Conservation (phyloP, 371 early-diverging fungal species). For the Mortierella polycephala region DNA sequence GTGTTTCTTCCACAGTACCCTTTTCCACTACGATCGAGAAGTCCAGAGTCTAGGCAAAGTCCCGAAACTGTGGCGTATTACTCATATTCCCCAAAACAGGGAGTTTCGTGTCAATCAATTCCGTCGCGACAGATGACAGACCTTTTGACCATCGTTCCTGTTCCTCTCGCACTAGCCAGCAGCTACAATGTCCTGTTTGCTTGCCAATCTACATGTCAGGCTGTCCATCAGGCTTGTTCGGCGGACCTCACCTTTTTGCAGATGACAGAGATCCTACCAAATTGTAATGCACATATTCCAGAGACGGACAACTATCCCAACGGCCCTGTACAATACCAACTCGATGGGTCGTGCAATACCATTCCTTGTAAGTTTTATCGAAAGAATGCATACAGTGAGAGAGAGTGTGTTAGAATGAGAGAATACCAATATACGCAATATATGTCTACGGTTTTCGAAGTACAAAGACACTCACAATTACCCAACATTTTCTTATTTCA, state of each 20-base stretch:
- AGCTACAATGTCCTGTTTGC: constrained; percentile 56
- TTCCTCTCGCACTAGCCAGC: constrained; percentile 15
- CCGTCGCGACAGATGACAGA: too few relatives aligned
- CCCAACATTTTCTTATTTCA: background rate
- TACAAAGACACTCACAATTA: too few relatives aligned
- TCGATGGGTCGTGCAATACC: constrained; percentile 58
- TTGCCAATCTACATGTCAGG: constrained; percentile 62
- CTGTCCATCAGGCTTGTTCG: constrained; percentile 53
- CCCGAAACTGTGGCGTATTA: too few relatives aligned
- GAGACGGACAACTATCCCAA: constrained; percentile 45
- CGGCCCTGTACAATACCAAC: constrained; percentile 42
- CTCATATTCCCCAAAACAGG: too few relatives aligned
- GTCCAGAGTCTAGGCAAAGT: too few relatives aligned
- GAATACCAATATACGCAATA: too few relatives aligned
- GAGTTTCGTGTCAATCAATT: too few relatives aligned
- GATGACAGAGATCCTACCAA: constrained; percentile 54
- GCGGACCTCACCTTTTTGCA: constrained; percentile 56
- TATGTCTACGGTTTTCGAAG: too few relatives aligned
- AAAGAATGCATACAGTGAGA: background rate
- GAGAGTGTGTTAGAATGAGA: too few relatives aligned
- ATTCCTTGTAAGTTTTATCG: constrained; percentile 28
- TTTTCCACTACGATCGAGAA: too few relatives aligned
- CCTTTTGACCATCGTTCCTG: too few relatives aligned
- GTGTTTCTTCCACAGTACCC: background rate
- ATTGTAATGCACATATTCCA: constrained; percentile 57